Base-by-base conservation (phyloP, 306 rosid species). In the Ziziphus jujuba region DNA sequence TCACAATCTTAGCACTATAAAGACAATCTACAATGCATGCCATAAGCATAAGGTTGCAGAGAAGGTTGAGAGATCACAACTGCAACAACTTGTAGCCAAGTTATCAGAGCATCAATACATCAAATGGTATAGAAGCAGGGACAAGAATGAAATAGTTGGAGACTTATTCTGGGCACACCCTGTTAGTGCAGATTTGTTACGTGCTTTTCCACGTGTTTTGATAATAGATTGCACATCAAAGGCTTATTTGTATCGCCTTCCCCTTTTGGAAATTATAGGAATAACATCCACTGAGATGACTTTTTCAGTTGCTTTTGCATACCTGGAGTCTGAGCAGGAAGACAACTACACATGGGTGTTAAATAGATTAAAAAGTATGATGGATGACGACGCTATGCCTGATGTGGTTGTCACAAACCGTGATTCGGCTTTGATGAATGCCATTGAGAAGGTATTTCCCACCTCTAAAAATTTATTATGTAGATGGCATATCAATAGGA, bases 11-110 rank as follows among this genome's bases (percentile, higher is more conserved):
- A 65, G 63, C 25, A 65, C 73, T 8, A 65, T 77, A 51, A 71
- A 73, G 56, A 65, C 76, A 5, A 66, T 71, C 38, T 71, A 77
- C 61, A 77, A 77, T 71, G 81, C 73, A 49, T 51, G 77, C 17
- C 69, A 77, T 45, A 67, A 66, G 52, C 76, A 77, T 58, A 65
- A 68, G 45, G 66, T 63, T 12, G 66, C 47, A 22, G 73, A 65
- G 63, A 59, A 52, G 67, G 72, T 38, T 1, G 69, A 33, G 8
- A 54, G 33, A 21, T 73, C 77, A 28, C 69, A 71, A 43, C 66
- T 77, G 73, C 73, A 77, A 77, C 65, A 65, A 33, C 69, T 71
- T 35, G 38, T 71, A 55, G 23, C 48, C 15, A 69, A 65, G 72
- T 65, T 77, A 38, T 24, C 56, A 40, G 57, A 72, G 61, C 70